Base-by-base conservation (phyloP, 164 flowering plant genomes). In the Berberis vulgaris region DNA sequence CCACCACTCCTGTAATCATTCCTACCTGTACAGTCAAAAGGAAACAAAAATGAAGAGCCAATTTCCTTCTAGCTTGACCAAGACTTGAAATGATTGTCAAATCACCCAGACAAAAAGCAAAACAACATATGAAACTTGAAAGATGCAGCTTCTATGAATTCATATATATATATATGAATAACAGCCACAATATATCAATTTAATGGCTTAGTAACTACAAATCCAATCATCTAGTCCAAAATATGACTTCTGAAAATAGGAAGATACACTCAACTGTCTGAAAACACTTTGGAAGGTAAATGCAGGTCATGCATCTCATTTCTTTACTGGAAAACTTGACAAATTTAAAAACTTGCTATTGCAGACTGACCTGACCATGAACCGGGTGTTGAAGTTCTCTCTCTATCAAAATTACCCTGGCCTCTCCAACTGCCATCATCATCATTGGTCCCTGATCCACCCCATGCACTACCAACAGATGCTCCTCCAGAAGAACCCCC, bases 351-450 rank as follows among this genome's bases (percentile, higher is more conserved):
- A 26, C 26, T 26, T 26, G 26, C 43, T 9, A 7, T 11, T 5
- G 43, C 57, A 41, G 39, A 54, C 67, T 67, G 74, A 89, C 98
- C 98, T 79, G 78, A 49, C 79, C 96, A 82, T 13, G 85, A 77
- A 12, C 81, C 82, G 0, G 86, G 94, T 7, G 82, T 73, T 4
- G 91, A 77, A 65, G 85, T 78, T 54, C 82, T 77, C 43, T 82
- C 91, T 64, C 92, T 76, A 69, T 84, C 95, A 54, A 59, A 76
- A 69, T 70, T 52, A 7, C 83, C 78, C 41, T 76, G 79, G 43
- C 80, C 83, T 67, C 84, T 78, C 91, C 87, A 83, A 45, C 87
- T 82, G 61, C 80, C 79, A 54, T 79, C 93, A 69, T 67, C 73
- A 60, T 72, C 66, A 56, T 69, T 75, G 42, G 68, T 45, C 41